Evolutionary conservation across 2,329 filamentous ascomycete species (phyloP).

Genomic region (Talaromyces piceae): DNA sequence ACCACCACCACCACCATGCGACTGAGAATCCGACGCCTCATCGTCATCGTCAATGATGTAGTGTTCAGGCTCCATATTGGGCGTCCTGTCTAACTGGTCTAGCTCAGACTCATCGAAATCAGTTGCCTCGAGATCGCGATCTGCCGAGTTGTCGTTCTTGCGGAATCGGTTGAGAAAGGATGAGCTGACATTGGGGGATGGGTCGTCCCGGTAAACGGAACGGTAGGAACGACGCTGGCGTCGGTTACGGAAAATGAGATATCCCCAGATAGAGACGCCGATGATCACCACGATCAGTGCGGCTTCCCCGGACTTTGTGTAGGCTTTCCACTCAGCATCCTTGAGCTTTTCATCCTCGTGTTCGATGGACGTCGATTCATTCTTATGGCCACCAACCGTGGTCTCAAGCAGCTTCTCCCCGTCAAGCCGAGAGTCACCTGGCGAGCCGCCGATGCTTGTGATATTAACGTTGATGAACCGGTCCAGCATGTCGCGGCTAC

Average conservation of each 20-base stretch:
- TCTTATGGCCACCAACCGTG: slow-evolving; percentile 66
- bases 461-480: slow-evolving; percentile 94
- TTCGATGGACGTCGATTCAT: slow-evolving; percentile 55
- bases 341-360: slow-evolving; percentile 69
- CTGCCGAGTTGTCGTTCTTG: slow-evolving; percentile 21
- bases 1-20: neutral
- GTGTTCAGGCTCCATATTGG: slow-evolving; percentile 25
- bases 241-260: slow-evolving; percentile 54
- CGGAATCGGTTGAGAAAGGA: slow-evolving; percentile 44
- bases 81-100: slow-evolving; percentile 41
- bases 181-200: slow-evolving; percentile 15
- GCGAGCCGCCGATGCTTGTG: slow-evolving; percentile 71
- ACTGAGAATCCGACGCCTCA: slow-evolving; percentile 16
- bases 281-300: slow-evolving; percentile 75
- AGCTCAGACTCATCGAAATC: slow-evolving; percentile 57
- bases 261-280: slow-evolving; percentile 67
- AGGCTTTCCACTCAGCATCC: slow-evolving; percentile 80
- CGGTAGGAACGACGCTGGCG: slow-evolving; percentile 39
- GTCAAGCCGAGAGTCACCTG: slow-evolving; percentile 72
- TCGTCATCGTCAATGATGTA: slow-evolving; percentile 46
- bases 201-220: slow-evolving; percentile 35
- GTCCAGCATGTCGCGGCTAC: slow-evolving; percentile 91
- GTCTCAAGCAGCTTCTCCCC: slow-evolving; percentile 75
- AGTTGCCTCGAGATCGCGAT: slow-evolving; percentile 51
- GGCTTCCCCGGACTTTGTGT: slow-evolving; percentile 78